These are phyloP conservation scores for Handroanthus guayacan DNA, from an alignment of 257 asterid species.

Conservation along the genomic window DNA sequence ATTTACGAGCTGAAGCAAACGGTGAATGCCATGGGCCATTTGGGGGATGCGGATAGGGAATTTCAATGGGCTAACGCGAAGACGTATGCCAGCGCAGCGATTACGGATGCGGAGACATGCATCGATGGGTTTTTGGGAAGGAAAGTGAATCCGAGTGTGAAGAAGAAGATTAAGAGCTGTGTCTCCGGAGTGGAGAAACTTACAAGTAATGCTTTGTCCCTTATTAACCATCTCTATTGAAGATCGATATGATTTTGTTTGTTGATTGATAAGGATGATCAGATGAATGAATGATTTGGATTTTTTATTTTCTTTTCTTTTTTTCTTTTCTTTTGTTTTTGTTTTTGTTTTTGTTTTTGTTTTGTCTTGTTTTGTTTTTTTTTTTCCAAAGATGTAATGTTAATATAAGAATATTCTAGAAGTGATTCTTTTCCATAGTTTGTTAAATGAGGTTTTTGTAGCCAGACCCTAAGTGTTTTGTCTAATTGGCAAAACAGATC, in stretches of 20 bases:
- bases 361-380: background rate
- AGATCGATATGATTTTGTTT: background rate
- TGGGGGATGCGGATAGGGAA: slow-evolving; percentile 48
- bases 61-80: slow-evolving; percentile 70
- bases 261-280: background rate
- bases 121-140: slow-evolving; percentile 51
- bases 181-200: slow-evolving; percentile 41
- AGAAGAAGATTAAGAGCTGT: slow-evolving; percentile 45
- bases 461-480: too few relatives aligned
- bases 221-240: slow-evolving; percentile 67
- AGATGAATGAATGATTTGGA: background rate
- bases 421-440: too few relatives aligned
- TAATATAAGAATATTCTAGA: too few relatives aligned
- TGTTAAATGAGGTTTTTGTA: too few relatives aligned
- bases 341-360: too few relatives aligned
- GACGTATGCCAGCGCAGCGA: slow-evolving; percentile 82
- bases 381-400: too few relatives aligned
- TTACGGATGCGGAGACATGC: slow-evolving; percentile 76
- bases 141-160: slow-evolving; percentile 42
- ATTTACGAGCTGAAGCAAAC: slow-evolving; percentile 65
- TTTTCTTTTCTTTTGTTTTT: background rate
- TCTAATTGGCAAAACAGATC: too few relatives aligned
- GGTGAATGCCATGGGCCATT: slow-evolving; percentile 51
- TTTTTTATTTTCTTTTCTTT: background rate
- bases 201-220: slow-evolving; percentile 65